Conservation (phyloP, 805 yeast genomes). For the Wickerhamomyces strasburgensis region DNA sequence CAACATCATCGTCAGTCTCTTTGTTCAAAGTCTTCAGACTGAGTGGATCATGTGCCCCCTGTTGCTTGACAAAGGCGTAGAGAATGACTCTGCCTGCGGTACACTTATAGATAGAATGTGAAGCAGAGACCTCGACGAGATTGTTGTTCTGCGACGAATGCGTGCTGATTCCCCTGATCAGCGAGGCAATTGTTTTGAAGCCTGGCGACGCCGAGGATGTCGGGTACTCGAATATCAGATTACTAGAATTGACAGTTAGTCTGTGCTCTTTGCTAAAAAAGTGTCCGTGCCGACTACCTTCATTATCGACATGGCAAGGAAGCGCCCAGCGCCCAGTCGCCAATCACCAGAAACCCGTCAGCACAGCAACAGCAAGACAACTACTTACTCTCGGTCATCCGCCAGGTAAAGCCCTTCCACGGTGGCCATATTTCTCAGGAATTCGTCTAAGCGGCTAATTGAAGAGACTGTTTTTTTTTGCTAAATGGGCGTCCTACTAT, state of each 20-base stretch:
- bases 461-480: too few relatives aligned
- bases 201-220: slow-evolving; percentile 29
- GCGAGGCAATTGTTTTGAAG: slow-evolving; percentile 25
- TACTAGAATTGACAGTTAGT: slow-evolving; percentile 18
- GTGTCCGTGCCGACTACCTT: too few relatives aligned
- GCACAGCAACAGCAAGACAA: too few relatives aligned
- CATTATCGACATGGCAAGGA: too few relatives aligned
- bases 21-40: slow-evolving; percentile 14
- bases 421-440: slow-evolving; percentile 25
- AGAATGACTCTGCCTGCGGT: slow-evolving; percentile 13
- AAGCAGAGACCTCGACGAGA: slow-evolving; percentile 16
- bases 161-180: slow-evolving; percentile 14
- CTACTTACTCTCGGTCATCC: slow-evolving; percentile 35
- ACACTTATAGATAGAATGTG: slow-evolving; percentile 15
- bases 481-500: too few relatives aligned
- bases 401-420: slow-evolving; percentile 36
- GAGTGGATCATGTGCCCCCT: slow-evolving; percentile 8
- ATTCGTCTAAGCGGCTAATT: too few relatives aligned
- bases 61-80: slow-evolving; percentile 17
- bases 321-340: too few relatives aligned
- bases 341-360: too few relatives aligned
- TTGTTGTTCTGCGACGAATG: slow-evolving; percentile 20
- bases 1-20: slow-evolving; percentile 7
- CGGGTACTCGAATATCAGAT: slow-evolving; percentile 34
- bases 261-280: background rate